phyloP scores from a whole-genome alignment of 352 stramenopile genomes.

The Blastocystis sp. region DNA sequence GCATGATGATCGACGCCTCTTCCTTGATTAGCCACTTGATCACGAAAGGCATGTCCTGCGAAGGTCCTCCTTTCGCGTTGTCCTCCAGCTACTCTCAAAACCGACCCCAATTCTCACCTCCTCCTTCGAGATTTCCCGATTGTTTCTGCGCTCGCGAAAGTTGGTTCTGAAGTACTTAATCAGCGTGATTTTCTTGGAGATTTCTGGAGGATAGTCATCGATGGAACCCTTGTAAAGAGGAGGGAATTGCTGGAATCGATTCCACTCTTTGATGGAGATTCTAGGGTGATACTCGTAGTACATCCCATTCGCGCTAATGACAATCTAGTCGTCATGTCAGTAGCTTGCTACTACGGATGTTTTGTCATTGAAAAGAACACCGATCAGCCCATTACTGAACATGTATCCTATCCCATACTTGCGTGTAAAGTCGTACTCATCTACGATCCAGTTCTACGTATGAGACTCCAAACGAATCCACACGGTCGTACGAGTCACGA shows the following conservation, averaged over 20 bases:
- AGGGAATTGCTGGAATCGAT: not conserved
- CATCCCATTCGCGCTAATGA: not conserved
- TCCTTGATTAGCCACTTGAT: constrained; percentile 51
- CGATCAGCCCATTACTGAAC: constrained; percentile 34
- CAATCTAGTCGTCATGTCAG: not conserved
- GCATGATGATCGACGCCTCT: constrained; percentile 41
- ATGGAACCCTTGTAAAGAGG: not conserved
- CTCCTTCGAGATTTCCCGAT: constrained; percentile 46
- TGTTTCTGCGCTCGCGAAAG: constrained; percentile 6
- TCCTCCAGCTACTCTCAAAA: not conserved
- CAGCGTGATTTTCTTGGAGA: constrained; percentile 59
- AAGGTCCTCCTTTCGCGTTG: not conserved
- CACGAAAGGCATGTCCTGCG: constrained; percentile 32
- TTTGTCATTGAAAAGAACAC: constrained; percentile 58
- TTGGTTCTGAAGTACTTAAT: constrained; percentile 59
- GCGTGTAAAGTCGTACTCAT: constrained; percentile 56
- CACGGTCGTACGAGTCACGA: not conserved
- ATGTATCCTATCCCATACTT: constrained; percentile 59
- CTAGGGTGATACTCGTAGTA: constrained; percentile 55
- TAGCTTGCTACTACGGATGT: not conserved
- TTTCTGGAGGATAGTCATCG: constrained; percentile 38
- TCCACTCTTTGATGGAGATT: constrained; percentile 51
- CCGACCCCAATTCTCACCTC: not conserved
- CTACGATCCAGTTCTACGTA: constrained; percentile 59
- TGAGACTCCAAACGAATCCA: not conserved